Conservation (phyloP, 495 filamentous ascomycete species). For the Neohortaea acidophila region DNA sequence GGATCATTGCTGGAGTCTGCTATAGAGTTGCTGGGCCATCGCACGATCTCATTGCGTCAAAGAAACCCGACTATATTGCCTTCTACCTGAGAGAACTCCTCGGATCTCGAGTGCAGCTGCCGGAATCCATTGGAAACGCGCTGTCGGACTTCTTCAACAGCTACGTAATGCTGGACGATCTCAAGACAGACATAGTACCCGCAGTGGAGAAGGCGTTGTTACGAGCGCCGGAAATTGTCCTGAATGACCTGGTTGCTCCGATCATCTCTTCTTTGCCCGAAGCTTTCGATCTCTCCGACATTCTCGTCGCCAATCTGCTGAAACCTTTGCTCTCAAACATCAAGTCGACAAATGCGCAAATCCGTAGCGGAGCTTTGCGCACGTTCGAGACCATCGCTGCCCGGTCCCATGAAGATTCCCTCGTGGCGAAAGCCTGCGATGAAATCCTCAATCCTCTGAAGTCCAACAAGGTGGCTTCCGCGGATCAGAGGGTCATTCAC, state of each 20-base stretch:
- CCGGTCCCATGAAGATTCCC: conserved; percentile 39
- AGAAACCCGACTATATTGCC: conserved; percentile 54
- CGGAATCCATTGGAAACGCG: conserved; percentile 53
- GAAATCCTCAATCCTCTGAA: conserved; percentile 69
- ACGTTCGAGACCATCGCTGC: conserved; percentile 52
- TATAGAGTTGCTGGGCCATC: conserved; percentile 46
- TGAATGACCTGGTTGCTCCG: conserved; percentile 57
- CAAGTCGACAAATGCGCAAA: conserved; percentile 69
- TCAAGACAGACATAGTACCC: conserved; percentile 61
- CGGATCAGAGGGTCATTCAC: conserved; percentile 68
- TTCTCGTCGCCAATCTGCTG: conserved; percentile 51
- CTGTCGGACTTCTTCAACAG: conserved; percentile 68
- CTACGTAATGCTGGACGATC: conserved; percentile 61
- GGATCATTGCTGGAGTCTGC: conserved; percentile 73
- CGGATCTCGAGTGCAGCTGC: conserved; percentile 56
- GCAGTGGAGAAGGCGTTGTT: conserved; percentile 76
- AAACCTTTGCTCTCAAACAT: conserved; percentile 76
- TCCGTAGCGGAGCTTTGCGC: conserved; percentile 57
- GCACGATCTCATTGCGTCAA: conserved; percentile 39
- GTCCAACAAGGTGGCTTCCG: conserved; percentile 58
- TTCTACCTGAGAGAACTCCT: conserved; percentile 80
- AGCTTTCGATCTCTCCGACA: conserved; percentile 58
- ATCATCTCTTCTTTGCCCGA: conserved; percentile 53
- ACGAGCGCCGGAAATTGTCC: conserved; percentile 75
- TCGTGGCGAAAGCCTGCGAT: conserved; percentile 48